Evolutionary conservation across 495 filamentous ascomycete species (phyloP).

Genomic region (Penicillium cinerascens): DNA sequence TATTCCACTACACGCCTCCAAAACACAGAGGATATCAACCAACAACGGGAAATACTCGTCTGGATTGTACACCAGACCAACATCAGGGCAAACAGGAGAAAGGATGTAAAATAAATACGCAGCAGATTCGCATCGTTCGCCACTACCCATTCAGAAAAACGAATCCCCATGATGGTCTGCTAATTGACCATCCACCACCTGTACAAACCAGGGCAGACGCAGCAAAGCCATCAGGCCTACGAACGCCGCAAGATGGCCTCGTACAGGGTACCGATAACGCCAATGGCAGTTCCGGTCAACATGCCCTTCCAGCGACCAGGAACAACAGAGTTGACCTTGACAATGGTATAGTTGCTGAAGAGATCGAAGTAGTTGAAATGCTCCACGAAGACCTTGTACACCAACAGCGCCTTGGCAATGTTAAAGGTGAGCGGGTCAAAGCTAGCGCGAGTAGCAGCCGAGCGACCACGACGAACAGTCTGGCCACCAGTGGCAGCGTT

Average conservation of each 20-base stretch:
- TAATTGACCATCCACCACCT: constrained; percentile 8
- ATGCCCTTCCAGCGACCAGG: constrained; percentile 70
- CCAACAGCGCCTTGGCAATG: constrained; percentile 74
- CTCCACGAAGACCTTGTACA: constrained; percentile 73
- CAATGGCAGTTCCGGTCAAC: constrained; percentile 67
- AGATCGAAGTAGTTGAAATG: constrained; percentile 63
- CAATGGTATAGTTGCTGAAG: constrained; percentile 54
- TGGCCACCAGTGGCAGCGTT: constrained; percentile 31
- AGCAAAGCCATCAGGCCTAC: constrained; percentile 33
- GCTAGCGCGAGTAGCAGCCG: constrained; percentile 40
- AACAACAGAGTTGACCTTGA: constrained; percentile 60
- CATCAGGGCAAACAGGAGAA: background rate
- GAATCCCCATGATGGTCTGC: background rate
- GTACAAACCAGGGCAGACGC: constrained; percentile 18
- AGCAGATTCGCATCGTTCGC: constrained; percentile 1
- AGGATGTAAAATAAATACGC: background rate
- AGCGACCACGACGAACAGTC: constrained; percentile 21
- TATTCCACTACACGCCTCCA: constrained; percentile 8
- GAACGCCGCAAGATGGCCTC: constrained; percentile 74
- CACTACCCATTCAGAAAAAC: background rate
- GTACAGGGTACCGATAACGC: constrained; percentile 68
- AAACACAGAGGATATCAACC: constrained; percentile 28
- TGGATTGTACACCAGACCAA: background rate
- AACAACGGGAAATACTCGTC: background rate
- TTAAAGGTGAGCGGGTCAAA: constrained; percentile 89